Evolutionary conservation across 148 eudicot genomes (phyloP).

Genomic region (Rhododendron simsii): DNA sequence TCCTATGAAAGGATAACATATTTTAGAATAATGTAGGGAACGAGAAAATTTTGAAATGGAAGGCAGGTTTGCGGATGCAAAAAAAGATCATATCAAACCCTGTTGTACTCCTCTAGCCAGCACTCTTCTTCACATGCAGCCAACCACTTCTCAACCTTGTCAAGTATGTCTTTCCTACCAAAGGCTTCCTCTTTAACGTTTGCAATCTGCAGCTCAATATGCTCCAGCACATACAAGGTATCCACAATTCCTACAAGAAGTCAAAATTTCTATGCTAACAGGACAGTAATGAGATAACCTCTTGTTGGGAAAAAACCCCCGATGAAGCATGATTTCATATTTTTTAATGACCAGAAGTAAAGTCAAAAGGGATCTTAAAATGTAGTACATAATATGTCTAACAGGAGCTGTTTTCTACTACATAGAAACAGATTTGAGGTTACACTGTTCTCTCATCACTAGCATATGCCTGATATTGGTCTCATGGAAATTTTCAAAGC

Average conservation of each 20-base stretch:
- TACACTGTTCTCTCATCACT: neutral
- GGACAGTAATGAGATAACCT: neutral
- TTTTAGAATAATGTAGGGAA: constrained; percentile 2
- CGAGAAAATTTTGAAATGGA: neutral
- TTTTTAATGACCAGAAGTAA: neutral
- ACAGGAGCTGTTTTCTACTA: neutral
- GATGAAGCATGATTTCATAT: neutral
- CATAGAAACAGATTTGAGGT: neutral
- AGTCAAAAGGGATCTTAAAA: neutral
- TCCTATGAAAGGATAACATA: constrained; percentile 32
- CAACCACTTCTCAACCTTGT: constrained; percentile 76
- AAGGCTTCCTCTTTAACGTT: constrained; percentile 77
- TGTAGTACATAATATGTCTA: neutral
- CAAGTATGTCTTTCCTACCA: constrained; percentile 81
- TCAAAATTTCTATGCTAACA: neutral
- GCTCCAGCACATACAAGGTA: constrained; percentile 52
- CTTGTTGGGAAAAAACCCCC: neutral
- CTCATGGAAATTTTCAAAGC: neutral
- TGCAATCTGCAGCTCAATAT: constrained; percentile 61
- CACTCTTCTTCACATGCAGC: constrained; percentile 84
- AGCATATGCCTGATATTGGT: neutral
- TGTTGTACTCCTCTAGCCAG: constrained; percentile 89
- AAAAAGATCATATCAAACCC: constrained; percentile 31
- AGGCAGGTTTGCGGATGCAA: constrained; percentile 5
- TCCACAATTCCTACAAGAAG: constrained; percentile 49